Base-by-base conservation (phyloP, 768 basidiomycete genomes). In the Dendrothele bispora region DNA sequence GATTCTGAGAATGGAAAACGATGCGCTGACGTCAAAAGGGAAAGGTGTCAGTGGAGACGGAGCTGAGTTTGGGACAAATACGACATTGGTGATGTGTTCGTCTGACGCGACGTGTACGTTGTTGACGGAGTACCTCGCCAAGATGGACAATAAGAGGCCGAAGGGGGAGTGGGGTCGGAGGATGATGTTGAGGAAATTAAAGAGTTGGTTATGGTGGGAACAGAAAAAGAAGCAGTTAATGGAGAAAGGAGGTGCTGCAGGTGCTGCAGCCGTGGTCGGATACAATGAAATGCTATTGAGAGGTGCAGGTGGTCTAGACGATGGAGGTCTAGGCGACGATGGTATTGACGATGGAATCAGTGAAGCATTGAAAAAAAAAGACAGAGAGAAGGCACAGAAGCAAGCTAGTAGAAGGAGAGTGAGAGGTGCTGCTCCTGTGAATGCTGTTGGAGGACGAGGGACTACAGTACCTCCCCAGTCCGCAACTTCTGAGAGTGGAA, bases 61-160 rank as follows among this genome's bases (percentile, higher is more conserved):
- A 45, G 45, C 36, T 5, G 36, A 50, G 39, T 43, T 75, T 3
- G 87, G 85, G 3, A 80, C 79, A 17, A 86, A 98, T 55, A 82
- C 80, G 2, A 79, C 95, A 7, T 80, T 98, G 24, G 73, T 98
- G 47, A 95, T 99, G 94, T 82, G 87, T 3, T 83, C 86, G 1
- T 92, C 93, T 0, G 76, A 84, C 15, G 77, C 83, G 28, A 88
- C 88, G 0, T 87, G 86, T 56, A 74, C 75, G 17, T 76, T 88
- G 36, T 69, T 98, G 18, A 82, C 82, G 2, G 86, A 94, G 51
- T 98, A 90, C 65, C 76, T 98, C 6, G 79, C 84, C 0, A 70
- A 71, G 0, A 81, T 88, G 72, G 73, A 88, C 50, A 61, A 72
- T 3, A 68, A 74, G 35, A 78, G 79, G 0, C 77, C 79, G 3